Evolutionary conservation across 305 asterid species (phyloP), one percentile per base, ranked within the genome.

Genomic region (Fraxinus angustifolia): DNA sequence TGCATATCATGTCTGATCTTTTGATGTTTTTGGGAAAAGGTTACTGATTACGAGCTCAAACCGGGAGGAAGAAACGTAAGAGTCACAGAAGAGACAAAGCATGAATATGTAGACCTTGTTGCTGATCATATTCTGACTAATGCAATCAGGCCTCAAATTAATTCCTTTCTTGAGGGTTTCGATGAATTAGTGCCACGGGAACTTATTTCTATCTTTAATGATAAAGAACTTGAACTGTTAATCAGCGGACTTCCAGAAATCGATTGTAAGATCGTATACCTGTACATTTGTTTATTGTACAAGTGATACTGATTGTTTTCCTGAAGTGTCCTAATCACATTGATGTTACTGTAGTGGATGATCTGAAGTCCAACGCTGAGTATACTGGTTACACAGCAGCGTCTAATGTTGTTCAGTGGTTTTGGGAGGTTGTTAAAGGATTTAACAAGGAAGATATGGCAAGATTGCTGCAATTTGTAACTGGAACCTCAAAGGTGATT

Each of bases 171-270:
- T 62, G 98, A 94, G 73, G 99, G 99, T 71, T 96, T 96, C 89
- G 86, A 87, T 78, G 98, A 96, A 85, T 90, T 96, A 81, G 97
- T 96, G 8, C 98, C 99, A 0, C 88, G 88, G 78, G 97, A 94
- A 70, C 97, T 94, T 38, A 90, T 96, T 81, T 94, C 99, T 67
- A 89, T 96, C 79, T 96, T 96, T 79, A 96, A 96, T 70, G 98
- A 92, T 85, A 96, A 96, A 87, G 99, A 96, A 90, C 97, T 96
- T 48, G 99, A 96, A 84, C 86, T 96, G 71, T 87, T 96, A 86
- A 96, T 96, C 42, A 96, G 99, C 76, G 98, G 99, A 77, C 99
- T 96, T 83, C 99, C 99, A 0, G 99, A 96, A 86, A 96, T 96
- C 56, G 98, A 96, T 78, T 87, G 99, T 96, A 88, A 94, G 99